phyloP scores from a whole-genome alignment of 371 early-diverging fungal genomes.

The Mucor plumbeus region DNA sequence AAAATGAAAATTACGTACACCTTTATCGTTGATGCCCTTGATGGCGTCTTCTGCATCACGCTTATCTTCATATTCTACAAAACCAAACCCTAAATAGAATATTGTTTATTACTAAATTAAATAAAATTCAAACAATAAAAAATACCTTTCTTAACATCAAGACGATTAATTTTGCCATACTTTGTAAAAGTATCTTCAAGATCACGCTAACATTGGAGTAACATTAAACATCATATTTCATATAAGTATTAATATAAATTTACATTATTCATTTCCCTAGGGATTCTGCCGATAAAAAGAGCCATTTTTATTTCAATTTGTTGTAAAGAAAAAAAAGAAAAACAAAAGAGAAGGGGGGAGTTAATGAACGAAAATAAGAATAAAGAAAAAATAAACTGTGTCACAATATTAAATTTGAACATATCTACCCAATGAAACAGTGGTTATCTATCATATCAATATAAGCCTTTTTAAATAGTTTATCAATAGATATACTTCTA shows the following conservation, averaged over 20 bases:
- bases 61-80: slow-evolving; percentile 74
- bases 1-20: slow-evolving; percentile 10
- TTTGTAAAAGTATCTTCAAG: slow-evolving; percentile 76
- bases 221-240: background rate
- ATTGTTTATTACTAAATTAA: background rate
- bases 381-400: slow-evolving; percentile 4
- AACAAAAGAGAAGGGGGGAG: background rate
- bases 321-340: slow-evolving; percentile 9
- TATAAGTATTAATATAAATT: background rate
- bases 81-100: slow-evolving; percentile 71
- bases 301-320: slow-evolving; percentile 31
- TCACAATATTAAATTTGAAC: slow-evolving; percentile 5
- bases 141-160: slow-evolving; percentile 68
- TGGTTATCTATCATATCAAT: background rate
- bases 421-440: slow-evolving; percentile 4
- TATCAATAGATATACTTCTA: no score
- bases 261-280: slow-evolving; percentile 44
- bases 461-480: background rate
- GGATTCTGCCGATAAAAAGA: slow-evolving; percentile 49
- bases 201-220: slow-evolving; percentile 51
- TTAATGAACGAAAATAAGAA: background rate
- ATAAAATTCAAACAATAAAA: background rate
- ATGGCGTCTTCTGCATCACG: slow-evolving; percentile 78
- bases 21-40: slow-evolving; percentile 61
- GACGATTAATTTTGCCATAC: slow-evolving; percentile 76